Evolutionary conservation across 2,329 filamentous ascomycete species (phyloP).

Genomic region (Monosporascus sp.): DNA sequence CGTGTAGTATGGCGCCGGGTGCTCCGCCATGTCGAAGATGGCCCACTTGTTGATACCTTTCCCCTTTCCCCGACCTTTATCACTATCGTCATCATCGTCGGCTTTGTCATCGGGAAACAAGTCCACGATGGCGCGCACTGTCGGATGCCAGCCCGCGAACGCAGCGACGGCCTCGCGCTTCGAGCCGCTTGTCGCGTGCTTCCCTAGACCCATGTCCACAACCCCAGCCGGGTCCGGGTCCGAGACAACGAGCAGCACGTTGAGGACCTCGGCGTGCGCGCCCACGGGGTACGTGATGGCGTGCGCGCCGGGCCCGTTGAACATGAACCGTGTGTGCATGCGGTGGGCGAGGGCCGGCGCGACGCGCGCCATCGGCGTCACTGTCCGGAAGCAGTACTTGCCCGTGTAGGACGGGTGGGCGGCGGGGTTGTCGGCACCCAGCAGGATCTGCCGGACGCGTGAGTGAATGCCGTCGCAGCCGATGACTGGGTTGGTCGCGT

Average conservation of each 20-base stretch:
- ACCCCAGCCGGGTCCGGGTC: constrained; percentile 32
- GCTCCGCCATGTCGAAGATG: constrained; percentile 45
- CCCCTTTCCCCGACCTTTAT: constrained; percentile 3
- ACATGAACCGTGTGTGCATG: constrained; percentile 47
- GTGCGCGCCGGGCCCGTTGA: constrained; percentile 52
- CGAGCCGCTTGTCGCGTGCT: constrained; percentile 30
- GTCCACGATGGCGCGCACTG: constrained; percentile 30
- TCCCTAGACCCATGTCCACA: not conserved
- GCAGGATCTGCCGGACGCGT: constrained; percentile 43
- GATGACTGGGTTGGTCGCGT: constrained; percentile 34
- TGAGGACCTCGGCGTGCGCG: constrained; percentile 50
- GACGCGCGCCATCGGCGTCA: constrained; percentile 55
- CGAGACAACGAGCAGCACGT: constrained; percentile 45
- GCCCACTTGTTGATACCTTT: constrained; percentile 44
- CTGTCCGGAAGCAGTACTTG: constrained; percentile 57
- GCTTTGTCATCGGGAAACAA: constrained; percentile 37
- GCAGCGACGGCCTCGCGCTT: constrained; percentile 35
- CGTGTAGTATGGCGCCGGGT: constrained; percentile 39
- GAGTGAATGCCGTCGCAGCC: constrained; percentile 63
- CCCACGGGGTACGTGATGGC: constrained; percentile 55
- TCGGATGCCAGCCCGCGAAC: constrained; percentile 36
- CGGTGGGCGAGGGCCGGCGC: constrained; percentile 43
- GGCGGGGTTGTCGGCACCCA: constrained; percentile 41
- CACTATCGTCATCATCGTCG: not conserved
- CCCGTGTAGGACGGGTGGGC: constrained; percentile 45